These are phyloP conservation scores for Solanum commersonii DNA, from an alignment of 257 asterid genomes.

Conservation along the genomic window DNA sequence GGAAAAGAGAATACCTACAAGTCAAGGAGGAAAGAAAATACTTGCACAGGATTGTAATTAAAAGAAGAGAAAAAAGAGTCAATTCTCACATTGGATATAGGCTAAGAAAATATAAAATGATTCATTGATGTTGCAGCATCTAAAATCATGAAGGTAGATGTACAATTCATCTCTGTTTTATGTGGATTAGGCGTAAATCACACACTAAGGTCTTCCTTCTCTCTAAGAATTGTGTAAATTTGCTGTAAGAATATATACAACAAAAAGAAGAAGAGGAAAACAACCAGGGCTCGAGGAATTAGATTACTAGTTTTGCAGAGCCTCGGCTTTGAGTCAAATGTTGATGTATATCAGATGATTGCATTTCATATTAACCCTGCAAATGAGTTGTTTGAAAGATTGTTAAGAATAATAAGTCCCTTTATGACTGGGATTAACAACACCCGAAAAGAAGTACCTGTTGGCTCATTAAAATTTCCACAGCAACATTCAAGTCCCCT, in stretches of 20 bases:
- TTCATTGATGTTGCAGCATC: neutral
- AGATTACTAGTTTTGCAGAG: neutral
- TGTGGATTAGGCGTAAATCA: neutral
- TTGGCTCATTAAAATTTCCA: slow-evolving; percentile 92
- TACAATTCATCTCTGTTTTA: neutral
- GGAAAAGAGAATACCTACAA: neutral
- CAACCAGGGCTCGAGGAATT: neutral
- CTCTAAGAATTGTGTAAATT: neutral
- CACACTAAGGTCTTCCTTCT: neutral
- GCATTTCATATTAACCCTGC: neutral
- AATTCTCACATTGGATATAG: neutral
- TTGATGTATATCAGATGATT: neutral
- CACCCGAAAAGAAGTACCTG: slow-evolving; percentile 37
- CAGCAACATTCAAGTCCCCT: slow-evolving; percentile 77
- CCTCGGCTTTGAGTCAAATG: neutral
- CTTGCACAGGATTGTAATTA: neutral
- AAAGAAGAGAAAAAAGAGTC: neutral
- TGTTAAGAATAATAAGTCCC: neutral
- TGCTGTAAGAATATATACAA: neutral
- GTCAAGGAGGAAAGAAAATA: neutral
- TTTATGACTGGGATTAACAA: neutral
- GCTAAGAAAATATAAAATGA: neutral
- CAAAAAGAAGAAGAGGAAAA: neutral
- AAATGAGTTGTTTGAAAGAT: neutral
- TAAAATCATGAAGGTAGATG: neutral